Evolutionary conservation across 192 early-diverging fungal genomes (phyloP).

Genomic region (Coemansia asiatica): DNA sequence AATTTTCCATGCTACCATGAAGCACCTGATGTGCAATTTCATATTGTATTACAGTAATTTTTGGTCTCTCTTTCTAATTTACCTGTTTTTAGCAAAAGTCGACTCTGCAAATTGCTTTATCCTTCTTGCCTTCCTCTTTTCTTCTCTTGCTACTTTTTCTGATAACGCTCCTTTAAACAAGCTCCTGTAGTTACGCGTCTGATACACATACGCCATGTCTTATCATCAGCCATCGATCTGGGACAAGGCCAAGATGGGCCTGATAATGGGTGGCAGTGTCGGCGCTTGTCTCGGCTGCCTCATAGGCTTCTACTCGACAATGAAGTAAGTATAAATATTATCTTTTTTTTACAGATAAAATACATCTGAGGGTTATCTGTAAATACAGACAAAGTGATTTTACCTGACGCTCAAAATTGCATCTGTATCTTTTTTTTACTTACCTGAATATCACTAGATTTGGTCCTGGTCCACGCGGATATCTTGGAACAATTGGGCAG

Average conservation of each 20-base stretch:
- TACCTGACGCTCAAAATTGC: too few relatives aligned
- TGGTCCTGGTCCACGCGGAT: conserved; percentile 70
- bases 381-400: background rate
- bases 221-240: conserved; percentile 52
- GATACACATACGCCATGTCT: conserved; percentile 26
- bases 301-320: conserved; percentile 57
- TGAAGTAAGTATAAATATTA: conserved; percentile 42
- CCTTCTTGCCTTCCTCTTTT: background rate
- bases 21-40: too few relatives aligned
- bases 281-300: conserved; percentile 57
- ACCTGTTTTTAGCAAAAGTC: too few relatives aligned
- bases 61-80: too few relatives aligned
- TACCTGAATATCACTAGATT: conserved; percentile 46
- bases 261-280: conserved; percentile 57
- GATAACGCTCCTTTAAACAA: too few relatives aligned
- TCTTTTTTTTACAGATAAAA: background rate
- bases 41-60: too few relatives aligned
- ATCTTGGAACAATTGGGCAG: conserved; percentile 69
- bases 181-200: background rate
- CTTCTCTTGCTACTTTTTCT: background rate
- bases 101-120: too few relatives aligned
- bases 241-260: conserved; percentile 58
- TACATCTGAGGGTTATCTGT: too few relatives aligned
- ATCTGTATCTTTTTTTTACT: conserved; percentile 5
- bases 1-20: too few relatives aligned